Percentiles rank a stretch among this genome's conserved stretches.
Evolutionary conservation across 2,329 filamentous ascomycete genomes (phyloP).

Genomic region (Colletotrichum lini): DNA sequence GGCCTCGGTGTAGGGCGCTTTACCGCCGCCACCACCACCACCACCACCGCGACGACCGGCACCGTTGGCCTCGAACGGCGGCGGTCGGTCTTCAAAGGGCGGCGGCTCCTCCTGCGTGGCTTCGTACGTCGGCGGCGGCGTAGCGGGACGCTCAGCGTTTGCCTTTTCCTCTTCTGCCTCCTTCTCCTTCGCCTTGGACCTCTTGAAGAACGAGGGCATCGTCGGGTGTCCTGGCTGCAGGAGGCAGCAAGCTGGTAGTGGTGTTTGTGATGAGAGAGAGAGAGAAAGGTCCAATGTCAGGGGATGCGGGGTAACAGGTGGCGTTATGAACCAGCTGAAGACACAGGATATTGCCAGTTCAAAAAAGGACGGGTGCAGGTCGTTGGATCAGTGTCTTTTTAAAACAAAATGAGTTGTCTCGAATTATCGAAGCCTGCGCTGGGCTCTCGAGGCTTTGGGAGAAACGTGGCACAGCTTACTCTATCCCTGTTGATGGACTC

Average conservation of each 20-base stretch:
- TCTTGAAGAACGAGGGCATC: constrained; percentile 39
- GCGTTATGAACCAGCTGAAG: background rate
- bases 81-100: constrained; percentile 36
- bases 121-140: constrained; percentile 37
- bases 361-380: background rate
- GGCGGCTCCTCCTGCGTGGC: constrained; percentile 24
- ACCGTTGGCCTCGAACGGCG: constrained; percentile 31
- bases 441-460: background rate
- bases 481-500: background rate
- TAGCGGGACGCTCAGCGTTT: constrained; percentile 24
- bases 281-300: background rate
- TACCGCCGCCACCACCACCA: background rate
- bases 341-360: background rate
- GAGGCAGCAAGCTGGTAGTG: background rate
- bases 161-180: constrained; percentile 39
- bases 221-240: background rate
- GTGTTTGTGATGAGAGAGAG: background rate
- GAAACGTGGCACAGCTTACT: background rate
- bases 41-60: too few species aligned
- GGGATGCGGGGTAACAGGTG: constrained; percentile 5
- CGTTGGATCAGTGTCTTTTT: background rate
- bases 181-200: constrained; percentile 37
- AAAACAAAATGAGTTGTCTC: background rate
- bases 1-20: background rate
- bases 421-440: too few species aligned